Evolutionary conservation across 805 yeast genomes (phyloP).

Genomic region (Metschnikowia colocasiae): DNA sequence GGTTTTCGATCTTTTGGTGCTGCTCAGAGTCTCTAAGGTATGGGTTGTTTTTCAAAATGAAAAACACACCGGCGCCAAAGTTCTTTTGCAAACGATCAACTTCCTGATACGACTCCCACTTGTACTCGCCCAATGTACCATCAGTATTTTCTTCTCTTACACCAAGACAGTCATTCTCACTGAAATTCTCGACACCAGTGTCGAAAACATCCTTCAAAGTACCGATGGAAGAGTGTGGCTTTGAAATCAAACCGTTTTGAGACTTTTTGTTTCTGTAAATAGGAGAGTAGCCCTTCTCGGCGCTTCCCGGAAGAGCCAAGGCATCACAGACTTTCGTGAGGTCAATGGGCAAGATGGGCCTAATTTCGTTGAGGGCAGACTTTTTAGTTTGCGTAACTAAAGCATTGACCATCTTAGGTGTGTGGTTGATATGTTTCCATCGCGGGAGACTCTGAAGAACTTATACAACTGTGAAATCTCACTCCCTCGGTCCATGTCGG

Average conservation of each 20-base stretch:
- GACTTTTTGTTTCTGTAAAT: constrained; percentile 15
- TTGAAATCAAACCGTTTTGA: constrained; percentile 9
- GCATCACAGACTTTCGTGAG: constrained; percentile 9
- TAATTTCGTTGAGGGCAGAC: constrained; percentile 6
- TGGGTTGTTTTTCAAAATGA: constrained; percentile 27
- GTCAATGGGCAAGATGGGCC: constrained; percentile 9
- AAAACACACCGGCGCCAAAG: constrained; percentile 18
- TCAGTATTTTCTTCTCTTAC: constrained; percentile 6
- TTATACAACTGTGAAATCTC: neutral
- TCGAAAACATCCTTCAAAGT: constrained; percentile 14
- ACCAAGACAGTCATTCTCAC: constrained; percentile 12
- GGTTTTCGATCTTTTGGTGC: constrained; percentile 24
- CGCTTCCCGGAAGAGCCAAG: constrained; percentile 12
- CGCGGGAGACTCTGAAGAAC: neutral
- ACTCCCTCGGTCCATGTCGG: constrained; percentile 1
- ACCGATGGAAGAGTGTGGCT: constrained; percentile 14
- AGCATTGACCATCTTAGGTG: constrained; percentile 4
- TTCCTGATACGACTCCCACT: constrained; percentile 11
- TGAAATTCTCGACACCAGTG: constrained; percentile 6
- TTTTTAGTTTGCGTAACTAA: constrained; percentile 9
- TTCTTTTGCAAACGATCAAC: constrained; percentile 6
- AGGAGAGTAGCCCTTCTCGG: constrained; percentile 14
- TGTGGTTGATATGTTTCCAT: neutral
- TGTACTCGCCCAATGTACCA: constrained; percentile 13
- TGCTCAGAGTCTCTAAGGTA: constrained; percentile 24